Evolutionary conservation across 2,329 filamentous ascomycete genomes (phyloP).

Genomic region (Aureobasidium sp.): DNA sequence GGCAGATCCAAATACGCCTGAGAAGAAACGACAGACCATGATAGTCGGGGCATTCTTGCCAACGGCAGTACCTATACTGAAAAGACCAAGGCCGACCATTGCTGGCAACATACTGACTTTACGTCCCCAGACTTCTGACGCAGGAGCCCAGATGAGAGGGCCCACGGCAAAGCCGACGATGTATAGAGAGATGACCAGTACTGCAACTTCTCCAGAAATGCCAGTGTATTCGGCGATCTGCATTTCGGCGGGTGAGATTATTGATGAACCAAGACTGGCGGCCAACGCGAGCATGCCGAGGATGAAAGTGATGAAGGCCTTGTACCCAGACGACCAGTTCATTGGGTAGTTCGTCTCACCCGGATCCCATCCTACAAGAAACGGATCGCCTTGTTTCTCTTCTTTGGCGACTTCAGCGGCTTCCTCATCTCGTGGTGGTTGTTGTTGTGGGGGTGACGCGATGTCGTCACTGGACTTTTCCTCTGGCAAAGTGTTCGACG

Average conservation of each 20-base stretch:
- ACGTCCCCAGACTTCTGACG: conserved; percentile 39
- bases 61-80: conserved; percentile 39
- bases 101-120: conserved; percentile 38
- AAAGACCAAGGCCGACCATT: conserved; percentile 35
- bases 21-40: conserved; percentile 38
- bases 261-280: conserved; percentile 43
- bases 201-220: conserved; percentile 37
- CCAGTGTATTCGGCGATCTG: conserved; percentile 36
- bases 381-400: conserved; percentile 16
- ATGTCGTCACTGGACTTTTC: conserved; percentile 1
- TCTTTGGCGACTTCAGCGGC: background rate
- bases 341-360: conserved; percentile 53
- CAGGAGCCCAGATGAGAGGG: conserved; percentile 31
- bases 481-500: background rate
- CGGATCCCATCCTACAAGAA: conserved; percentile 56
- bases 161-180: conserved; percentile 15
- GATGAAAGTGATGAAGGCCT: conserved; percentile 42
- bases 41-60: conserved; percentile 31
- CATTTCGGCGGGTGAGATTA: conserved; percentile 41
- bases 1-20: conserved; percentile 37
- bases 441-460: background rate
- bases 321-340: conserved; percentile 38
- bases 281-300: conserved; percentile 44
- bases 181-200: conserved; percentile 41
- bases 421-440: background rate